A percentile compares a stretch with the other conserved stretches of the same genome.
Conservation (phyloP, 2,329 filamentous ascomycete species). For the Fusarium secorum region DNA sequence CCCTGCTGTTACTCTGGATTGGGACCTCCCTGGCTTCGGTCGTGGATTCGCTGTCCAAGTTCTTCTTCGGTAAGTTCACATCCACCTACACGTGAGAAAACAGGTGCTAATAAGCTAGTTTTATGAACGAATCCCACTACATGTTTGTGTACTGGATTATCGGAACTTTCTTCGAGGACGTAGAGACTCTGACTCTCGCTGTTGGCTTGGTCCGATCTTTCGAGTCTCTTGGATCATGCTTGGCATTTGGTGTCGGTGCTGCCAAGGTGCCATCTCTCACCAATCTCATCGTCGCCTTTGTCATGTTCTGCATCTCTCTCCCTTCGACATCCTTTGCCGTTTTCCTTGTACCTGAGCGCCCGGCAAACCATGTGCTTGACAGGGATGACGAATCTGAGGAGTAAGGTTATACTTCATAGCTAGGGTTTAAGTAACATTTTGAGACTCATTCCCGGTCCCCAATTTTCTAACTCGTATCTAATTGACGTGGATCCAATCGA, state of each 20-base stretch:
- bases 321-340: constrained; percentile 49
- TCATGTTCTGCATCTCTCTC: constrained; percentile 55
- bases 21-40: constrained; percentile 54
- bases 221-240: constrained; percentile 56
- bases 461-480: too few relatives aligned
- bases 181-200: constrained; percentile 59
- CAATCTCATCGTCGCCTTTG: constrained; percentile 58
- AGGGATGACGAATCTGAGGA: constrained; percentile 7
- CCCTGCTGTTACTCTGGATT: constrained; percentile 54
- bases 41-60: constrained; percentile 58
- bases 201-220: constrained; percentile 58
- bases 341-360: constrained; percentile 48
- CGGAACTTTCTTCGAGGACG: constrained; percentile 59
- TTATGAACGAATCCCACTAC: constrained; percentile 61
- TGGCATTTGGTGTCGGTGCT: constrained; percentile 58
- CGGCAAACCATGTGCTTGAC: constrained; percentile 16
- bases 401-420: background rate
- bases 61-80: constrained; percentile 50
- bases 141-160: constrained; percentile 62
- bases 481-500: background rate
- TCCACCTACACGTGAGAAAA: rapidly evolving
- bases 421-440: background rate
- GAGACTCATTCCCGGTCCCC: background rate
- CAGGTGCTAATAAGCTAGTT: constrained; percentile 34
- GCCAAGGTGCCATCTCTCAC: constrained; percentile 55